Conservation (phyloP, 2,329 filamentous ascomycete genomes). For the Curvularia hawaiiensis region DNA sequence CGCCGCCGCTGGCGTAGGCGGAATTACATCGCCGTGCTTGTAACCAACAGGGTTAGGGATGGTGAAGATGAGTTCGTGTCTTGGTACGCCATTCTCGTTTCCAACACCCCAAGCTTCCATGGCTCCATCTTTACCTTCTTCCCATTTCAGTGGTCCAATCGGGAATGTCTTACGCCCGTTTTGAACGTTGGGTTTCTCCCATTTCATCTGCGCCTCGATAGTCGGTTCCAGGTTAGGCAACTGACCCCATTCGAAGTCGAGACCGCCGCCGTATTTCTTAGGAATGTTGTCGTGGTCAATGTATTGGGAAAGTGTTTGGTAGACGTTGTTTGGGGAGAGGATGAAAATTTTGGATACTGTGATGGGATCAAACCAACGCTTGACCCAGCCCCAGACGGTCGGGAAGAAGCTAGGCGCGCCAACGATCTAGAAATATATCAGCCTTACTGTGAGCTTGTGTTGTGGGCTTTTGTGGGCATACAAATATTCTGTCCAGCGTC, state of each 20-base stretch:
- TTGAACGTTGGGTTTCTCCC: constrained; percentile 44
- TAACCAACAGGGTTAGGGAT: constrained; percentile 41
- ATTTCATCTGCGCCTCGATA: constrained; percentile 51
- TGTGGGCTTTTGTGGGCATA: constrained; percentile 41
- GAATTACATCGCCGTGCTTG: constrained; percentile 30
- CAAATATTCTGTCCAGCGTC: constrained; percentile 82
- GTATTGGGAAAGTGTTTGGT: constrained; percentile 76
- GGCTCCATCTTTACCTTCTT: constrained; percentile 48
- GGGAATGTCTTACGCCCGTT: constrained; percentile 50
- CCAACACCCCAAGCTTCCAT: constrained; percentile 55
- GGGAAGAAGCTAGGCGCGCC: constrained; percentile 90
- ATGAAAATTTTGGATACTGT: constrained; percentile 95
- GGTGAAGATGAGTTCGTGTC: constrained; percentile 48
- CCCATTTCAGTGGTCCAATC: constrained; percentile 55
- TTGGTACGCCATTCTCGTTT: constrained; percentile 48
- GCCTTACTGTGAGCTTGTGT: background rate
- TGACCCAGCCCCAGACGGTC: constrained; percentile 93
- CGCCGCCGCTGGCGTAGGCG: constrained; percentile 32
- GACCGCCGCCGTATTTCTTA: constrained; percentile 83
- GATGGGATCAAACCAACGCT: constrained; percentile 88
- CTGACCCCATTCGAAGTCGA: constrained; percentile 82
- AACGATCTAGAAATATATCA: constrained; percentile 64
- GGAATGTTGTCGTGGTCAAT: constrained; percentile 85
- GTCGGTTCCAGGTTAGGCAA: constrained; percentile 70
- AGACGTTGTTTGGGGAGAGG: constrained; percentile 73